A percentile compares a stretch with the other conserved stretches of the same genome.
These are phyloP conservation scores for Candida tammaniensis DNA, from an alignment of 805 yeast species.

Conservation along the genomic window DNA sequence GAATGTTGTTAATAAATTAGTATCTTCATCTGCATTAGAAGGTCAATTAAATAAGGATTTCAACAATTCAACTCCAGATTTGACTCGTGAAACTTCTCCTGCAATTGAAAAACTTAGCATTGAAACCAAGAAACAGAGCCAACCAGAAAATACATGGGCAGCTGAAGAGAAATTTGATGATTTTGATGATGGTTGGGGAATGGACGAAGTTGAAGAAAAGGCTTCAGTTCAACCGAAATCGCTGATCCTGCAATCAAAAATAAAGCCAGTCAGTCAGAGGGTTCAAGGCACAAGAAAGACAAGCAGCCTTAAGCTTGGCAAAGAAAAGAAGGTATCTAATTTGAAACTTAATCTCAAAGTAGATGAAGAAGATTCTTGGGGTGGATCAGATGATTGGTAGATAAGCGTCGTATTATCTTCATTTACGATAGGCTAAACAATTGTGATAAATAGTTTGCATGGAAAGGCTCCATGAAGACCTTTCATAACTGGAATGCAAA, in stretches of 20 bases:
- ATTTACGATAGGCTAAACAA: no score
- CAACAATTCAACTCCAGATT: conserved; percentile 16
- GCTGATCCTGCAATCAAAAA: not conserved
- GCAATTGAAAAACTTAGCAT: conserved; percentile 4
- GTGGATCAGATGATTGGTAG: conserved; percentile 20
- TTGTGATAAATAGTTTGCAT: not conserved
- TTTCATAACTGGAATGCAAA: no score
- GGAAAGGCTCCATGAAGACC: no score
- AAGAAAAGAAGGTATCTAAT: no score
- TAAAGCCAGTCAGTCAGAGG: conserved; percentile 1
- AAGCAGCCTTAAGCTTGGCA: conserved; percentile 22
- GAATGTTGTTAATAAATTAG: conserved; percentile 35
- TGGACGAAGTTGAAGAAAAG: conserved; percentile 7
- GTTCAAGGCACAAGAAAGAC: conserved; percentile 12
- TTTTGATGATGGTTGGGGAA: conserved; percentile 32
- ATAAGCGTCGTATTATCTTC: not conserved
- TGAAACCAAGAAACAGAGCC: not conserved
- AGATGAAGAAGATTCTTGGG: conserved; percentile 31
- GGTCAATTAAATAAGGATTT: conserved; percentile 37
- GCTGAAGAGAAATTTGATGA: conserved; percentile 24
- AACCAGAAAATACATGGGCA: conserved; percentile 15
- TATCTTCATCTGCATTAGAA: conserved; percentile 24
- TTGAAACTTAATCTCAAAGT: conserved; percentile 23
- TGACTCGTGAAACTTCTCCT: conserved; percentile 3
- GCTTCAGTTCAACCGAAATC: conserved; percentile 1